Base-by-base conservation (phyloP, 2,329 filamentous ascomycete species). In the Aotearoamyces nothofagi region DNA sequence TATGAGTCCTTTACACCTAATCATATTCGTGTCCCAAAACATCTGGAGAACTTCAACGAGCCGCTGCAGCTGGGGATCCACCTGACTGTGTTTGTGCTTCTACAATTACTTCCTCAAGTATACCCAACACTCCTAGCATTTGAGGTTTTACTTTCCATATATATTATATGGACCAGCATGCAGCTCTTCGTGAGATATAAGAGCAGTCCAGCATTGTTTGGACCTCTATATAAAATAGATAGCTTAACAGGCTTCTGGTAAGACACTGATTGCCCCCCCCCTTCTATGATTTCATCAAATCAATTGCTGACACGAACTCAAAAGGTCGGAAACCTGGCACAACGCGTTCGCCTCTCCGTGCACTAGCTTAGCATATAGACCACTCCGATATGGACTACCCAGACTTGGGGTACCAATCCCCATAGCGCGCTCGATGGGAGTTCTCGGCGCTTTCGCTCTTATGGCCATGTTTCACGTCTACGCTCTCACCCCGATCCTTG, bases 1-100 rank as follows among this genome's bases (percentile, higher is more conserved):
- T 57, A 56, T 36, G 55, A 58, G 32, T 56, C 52, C 10, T 58
- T 58, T 39, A 50, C 45, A 1, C 55, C 55, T 27, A 58, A 57
- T 33, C 44, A 49, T 26, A 46, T 56, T 27, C 46, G 52, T 4
- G 38, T 47, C 5, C 37, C 49, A 1, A 39, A 29, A 15, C 30
- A 40, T 4, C 41, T 41, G 14, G 42, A 47, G 17, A 48, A 48
- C 22, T 55, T 55, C 35, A 53, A 44, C 22, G 55, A 58, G 32
- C 37, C 38, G 4, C 28, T 44, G 5, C 50, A 57, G 27, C 40
- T 55, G 2, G 37, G 41, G 9, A 39, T 57, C 19, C 55, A 57
- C 32, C 33, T 43, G 16, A 36, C 28, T 4, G 31, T 44, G 5
- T 57, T 57, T 36, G 31, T 33, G 4, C 25, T 47, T 11, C 40